A percentile compares a stretch with the other conserved stretches of the same genome.
phyloP scores from a whole-genome alignment of 805 yeast genomes.

The Ogataea corticis region DNA sequence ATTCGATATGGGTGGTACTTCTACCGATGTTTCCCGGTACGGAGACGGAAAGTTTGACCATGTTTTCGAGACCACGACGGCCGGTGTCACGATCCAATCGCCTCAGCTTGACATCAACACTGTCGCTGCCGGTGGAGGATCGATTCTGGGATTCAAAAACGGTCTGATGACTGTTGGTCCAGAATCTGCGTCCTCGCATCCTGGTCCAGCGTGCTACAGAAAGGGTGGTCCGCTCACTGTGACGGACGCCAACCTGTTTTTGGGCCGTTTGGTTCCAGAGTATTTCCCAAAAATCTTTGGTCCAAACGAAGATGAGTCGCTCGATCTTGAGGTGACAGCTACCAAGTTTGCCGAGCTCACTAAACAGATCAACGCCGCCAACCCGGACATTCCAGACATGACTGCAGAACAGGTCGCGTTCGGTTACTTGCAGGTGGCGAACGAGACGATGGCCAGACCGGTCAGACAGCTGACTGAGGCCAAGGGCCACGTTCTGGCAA shows the following conservation, averaged over 20 bases:
- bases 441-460: conserved; percentile 89
- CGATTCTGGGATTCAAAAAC: conserved; percentile 63
- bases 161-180: conserved; percentile 84
- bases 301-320: conserved; percentile 69
- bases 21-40: conserved; percentile 80
- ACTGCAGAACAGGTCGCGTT: conserved; percentile 70
- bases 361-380: conserved; percentile 52
- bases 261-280: conserved; percentile 73
- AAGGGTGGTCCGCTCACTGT: conserved; percentile 84
- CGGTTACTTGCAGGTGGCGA: conserved; percentile 82
- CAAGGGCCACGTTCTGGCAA: conserved; percentile 65
- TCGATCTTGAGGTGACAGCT: conserved; percentile 56
- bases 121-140: conserved; percentile 86
- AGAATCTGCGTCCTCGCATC: conserved; percentile 83
- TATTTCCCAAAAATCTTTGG: conserved; percentile 83
- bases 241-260: conserved; percentile 77
- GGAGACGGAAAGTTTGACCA: conserved; percentile 69
- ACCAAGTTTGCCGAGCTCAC: conserved; percentile 56
- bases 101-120: conserved; percentile 83
- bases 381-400: conserved; percentile 41
- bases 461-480: conserved; percentile 83
- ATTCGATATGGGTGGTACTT: conserved; percentile 91
- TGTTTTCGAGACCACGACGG: conserved; percentile 80
- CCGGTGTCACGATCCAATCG: conserved; percentile 80
- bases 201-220: conserved; percentile 87